Evolutionary conservation across 352 stramenopile species (phyloP).

Genomic region (Phytophthora uliginosa): DNA sequence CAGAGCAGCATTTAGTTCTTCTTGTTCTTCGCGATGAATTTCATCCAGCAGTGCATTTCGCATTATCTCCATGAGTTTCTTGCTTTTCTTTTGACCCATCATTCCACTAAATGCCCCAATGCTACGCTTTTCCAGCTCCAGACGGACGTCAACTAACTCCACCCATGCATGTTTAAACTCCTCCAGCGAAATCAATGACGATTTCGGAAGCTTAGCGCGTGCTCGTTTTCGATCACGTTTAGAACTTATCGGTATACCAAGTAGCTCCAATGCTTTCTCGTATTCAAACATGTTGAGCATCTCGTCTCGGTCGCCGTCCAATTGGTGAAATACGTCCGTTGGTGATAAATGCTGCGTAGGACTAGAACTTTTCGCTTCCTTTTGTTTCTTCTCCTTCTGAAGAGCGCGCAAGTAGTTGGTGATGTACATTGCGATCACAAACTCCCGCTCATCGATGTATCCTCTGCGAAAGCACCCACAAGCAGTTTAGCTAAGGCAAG

Average conservation of each 20-base stretch:
- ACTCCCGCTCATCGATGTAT: constrained; percentile 80
- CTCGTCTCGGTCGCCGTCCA: constrained; percentile 68
- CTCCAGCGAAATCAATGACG: constrained; percentile 47
- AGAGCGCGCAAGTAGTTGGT: constrained; percentile 68
- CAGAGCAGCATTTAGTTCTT: constrained; percentile 58
- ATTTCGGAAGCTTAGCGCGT: constrained; percentile 45
- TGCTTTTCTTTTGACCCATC: constrained; percentile 20
- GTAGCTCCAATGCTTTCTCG: constrained; percentile 64
- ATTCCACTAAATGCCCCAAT: constrained; percentile 7
- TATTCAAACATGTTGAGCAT: constrained; percentile 78
- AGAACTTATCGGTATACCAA: constrained; percentile 40
- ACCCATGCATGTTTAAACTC: constrained; percentile 72
- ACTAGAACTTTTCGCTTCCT: constrained; percentile 3
- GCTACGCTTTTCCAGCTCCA: constrained; percentile 54
- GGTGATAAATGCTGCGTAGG: constrained; percentile 44
- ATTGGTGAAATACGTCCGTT: constrained; percentile 67
- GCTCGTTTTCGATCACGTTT: constrained; percentile 27
- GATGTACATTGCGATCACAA: constrained; percentile 80
- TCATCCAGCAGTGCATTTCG: constrained; percentile 44
- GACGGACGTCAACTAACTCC: constrained; percentile 53
- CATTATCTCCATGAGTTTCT: constrained; percentile 32
- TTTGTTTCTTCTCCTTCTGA: constrained; percentile 18
- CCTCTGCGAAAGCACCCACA: constrained; percentile 36
- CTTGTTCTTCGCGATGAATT: constrained; percentile 54
- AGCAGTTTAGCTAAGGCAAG: background rate